Evolutionary conservation across 2,329 filamentous ascomycete species (phyloP).

Genomic region (Alternaria ventricosa): DNA sequence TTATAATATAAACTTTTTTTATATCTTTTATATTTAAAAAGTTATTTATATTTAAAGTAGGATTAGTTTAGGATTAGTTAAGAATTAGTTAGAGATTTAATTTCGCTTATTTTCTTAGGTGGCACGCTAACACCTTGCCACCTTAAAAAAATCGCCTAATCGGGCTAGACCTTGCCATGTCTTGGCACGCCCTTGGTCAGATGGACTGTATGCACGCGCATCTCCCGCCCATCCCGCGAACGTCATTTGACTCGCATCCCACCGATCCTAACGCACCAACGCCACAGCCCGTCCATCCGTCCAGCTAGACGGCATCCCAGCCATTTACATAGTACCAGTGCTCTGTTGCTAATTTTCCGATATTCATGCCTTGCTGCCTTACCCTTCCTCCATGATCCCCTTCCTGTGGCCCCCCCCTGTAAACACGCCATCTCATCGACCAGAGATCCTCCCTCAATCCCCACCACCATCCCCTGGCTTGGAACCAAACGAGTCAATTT

Average conservation of each 20-base stretch:
- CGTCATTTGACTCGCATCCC: constrained; percentile 2
- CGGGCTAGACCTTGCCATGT: too few species aligned
- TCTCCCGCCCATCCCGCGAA: constrained; percentile 4
- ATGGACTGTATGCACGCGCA: too few species aligned
- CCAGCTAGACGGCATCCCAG: background rate
- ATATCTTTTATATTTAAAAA: too few species aligned
- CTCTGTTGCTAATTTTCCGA: constrained; percentile 1
- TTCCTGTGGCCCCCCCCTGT: background rate
- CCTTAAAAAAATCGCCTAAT: too few species aligned
- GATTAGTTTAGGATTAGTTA: too few species aligned
- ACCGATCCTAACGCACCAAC: background rate
- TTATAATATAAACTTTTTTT: too few species aligned
- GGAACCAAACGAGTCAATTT: background rate
- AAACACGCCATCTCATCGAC: constrained; percentile 2
- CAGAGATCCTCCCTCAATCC: background rate
- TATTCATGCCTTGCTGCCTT: background rate
- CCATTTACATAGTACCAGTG: background rate
- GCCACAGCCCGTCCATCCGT: background rate
- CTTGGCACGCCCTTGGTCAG: too few species aligned
- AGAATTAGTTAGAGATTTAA: too few species aligned
- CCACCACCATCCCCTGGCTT: background rate
- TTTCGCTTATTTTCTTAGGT: too few species aligned
- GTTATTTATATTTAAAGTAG: too few species aligned
- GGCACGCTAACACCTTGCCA: too few species aligned
- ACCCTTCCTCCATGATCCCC: background rate